These are phyloP conservation scores for Aspergillus fumigatus DNA, from an alignment of 2,329 filamentous ascomycete genomes.

Conservation along the genomic window DNA sequence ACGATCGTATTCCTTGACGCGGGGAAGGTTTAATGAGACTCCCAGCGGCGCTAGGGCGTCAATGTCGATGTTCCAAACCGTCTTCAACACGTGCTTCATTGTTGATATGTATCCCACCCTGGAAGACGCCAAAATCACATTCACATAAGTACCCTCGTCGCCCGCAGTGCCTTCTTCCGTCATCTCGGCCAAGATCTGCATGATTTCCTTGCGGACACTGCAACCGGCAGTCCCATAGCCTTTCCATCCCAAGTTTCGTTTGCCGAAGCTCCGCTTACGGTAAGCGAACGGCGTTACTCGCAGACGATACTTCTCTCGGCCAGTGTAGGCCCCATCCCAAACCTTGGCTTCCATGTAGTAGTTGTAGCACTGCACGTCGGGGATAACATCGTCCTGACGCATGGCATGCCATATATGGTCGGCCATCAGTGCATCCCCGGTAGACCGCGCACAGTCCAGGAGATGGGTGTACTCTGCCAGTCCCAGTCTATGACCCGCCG, in stretches of 20 bases:
- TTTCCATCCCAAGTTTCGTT: constrained; percentile 19
- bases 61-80: constrained; percentile 53
- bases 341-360: constrained; percentile 48
- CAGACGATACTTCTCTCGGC: constrained; percentile 37
- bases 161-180: constrained; percentile 37
- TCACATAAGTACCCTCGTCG: constrained; percentile 51
- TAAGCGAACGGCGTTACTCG: constrained; percentile 32
- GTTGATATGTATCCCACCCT: constrained; percentile 49
- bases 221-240: constrained; percentile 27
- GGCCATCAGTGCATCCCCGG: constrained; percentile 44
- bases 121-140: constrained; percentile 49
- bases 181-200: constrained; percentile 48
- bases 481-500: constrained; percentile 34
- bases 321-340: constrained; percentile 42
- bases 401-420: constrained; percentile 46
- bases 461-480: constrained; percentile 50
- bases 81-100: constrained; percentile 46
- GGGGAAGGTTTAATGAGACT: constrained; percentile 28
- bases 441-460: constrained; percentile 48
- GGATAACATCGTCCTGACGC: constrained; percentile 32
- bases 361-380: constrained; percentile 52
- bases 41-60: constrained; percentile 34
- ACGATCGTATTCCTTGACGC: constrained; percentile 38
- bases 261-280: constrained; percentile 21
- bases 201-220: constrained; percentile 33